Evolutionary conservation across 768 basidiomycete species (phyloP).

Genomic region (Naganishia kalamii): DNA sequence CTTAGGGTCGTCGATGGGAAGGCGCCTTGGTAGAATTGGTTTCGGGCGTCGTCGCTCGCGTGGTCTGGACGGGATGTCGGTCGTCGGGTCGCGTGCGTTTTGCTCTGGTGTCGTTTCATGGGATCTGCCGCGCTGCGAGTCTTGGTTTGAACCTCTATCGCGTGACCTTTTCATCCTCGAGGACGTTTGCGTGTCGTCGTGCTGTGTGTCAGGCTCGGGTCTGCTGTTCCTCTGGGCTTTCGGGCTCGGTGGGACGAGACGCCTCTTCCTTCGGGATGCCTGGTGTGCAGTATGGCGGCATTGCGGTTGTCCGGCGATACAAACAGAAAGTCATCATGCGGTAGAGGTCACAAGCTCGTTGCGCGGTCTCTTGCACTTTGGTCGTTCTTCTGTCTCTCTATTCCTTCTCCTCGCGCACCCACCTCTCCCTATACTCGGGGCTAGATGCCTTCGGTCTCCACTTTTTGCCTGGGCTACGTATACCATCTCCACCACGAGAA

Average conservation of each 20-base stretch:
- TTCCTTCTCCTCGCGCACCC: neutral
- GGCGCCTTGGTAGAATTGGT: neutral
- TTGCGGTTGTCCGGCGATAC: neutral
- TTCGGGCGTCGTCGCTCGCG: neutral
- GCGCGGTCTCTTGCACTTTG: neutral
- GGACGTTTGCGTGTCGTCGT: neutral
- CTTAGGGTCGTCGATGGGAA: neutral
- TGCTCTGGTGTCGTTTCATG: neutral
- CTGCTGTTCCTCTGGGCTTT: neutral
- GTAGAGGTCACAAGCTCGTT: neutral
- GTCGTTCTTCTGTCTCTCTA: conserved; percentile 5
- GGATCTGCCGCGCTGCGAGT: neutral
- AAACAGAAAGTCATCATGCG: neutral
- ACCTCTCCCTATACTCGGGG: neutral
- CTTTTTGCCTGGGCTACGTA: neutral
- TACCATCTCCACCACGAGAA: neutral
- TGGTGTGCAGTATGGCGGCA: neutral
- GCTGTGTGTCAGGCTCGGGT: neutral
- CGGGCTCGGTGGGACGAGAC: neutral
- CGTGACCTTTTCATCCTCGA: neutral
- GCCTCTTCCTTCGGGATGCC: neutral
- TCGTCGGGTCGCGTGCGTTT: neutral
- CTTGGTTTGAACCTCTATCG: neutral
- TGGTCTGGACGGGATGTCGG: neutral
- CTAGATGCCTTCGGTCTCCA: neutral